A percentile compares a stretch with the other conserved stretches of the same genome.
Evolutionary conservation across 2,329 filamentous ascomycete genomes (phyloP).

Genomic region (Cylindrodendrum hubeiense): DNA sequence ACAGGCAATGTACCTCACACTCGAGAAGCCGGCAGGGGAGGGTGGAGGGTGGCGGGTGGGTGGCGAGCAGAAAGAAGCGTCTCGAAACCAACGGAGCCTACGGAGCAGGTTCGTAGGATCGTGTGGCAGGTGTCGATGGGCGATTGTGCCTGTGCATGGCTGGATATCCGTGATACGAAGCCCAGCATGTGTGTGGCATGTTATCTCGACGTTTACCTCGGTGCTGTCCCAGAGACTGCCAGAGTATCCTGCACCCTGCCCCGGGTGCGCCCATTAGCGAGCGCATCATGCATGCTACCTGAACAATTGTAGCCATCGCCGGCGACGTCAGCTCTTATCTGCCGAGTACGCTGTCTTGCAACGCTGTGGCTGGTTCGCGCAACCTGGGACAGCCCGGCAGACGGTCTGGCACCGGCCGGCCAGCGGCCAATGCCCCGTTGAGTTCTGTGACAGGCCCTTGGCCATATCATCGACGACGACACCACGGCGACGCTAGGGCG

Average conservation of each 20-base stretch:
- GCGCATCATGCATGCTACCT: not conserved
- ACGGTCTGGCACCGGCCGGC: not conserved
- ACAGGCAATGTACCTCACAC: conserved; percentile 5
- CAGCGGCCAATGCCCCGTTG: not conserved
- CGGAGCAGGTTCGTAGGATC: not conserved
- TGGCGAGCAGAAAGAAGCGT: not conserved
- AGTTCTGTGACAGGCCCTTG: conserved; percentile 2
- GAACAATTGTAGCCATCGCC: not conserved
- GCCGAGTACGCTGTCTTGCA: conserved; percentile 5
- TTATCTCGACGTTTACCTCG: conserved; percentile 9
- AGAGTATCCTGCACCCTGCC: conserved; percentile 7
- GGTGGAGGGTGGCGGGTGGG: not conserved
- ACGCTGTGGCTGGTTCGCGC: conserved; percentile 13
- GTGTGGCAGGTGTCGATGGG: not conserved
- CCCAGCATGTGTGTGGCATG: conserved; percentile 13
- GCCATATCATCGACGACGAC: not conserved
- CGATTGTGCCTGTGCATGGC: not conserved
- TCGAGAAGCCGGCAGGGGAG: not conserved
- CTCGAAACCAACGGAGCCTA: not conserved
- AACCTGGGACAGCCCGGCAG: conserved; percentile 14
- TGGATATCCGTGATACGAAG: conserved; percentile 12
- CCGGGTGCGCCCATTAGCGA: not conserved
- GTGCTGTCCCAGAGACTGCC: not conserved
- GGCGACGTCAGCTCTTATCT: conserved; percentile 18
- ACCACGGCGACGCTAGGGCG: not conserved